Evolutionary conservation across 805 yeast genomes (phyloP).

Genomic region (Wickerhamomyces bisporus): DNA sequence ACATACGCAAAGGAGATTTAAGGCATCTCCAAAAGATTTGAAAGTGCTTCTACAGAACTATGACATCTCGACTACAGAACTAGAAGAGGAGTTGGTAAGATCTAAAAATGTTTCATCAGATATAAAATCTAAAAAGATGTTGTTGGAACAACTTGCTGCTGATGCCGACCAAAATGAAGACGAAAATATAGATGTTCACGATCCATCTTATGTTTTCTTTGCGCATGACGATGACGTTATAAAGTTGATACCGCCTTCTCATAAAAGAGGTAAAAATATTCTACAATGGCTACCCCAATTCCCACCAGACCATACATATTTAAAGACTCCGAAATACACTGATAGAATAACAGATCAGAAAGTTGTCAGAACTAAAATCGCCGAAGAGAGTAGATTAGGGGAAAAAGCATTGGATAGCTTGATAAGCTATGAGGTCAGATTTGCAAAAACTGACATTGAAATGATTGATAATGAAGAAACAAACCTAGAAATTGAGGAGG

Average conservation of each 20-base stretch:
- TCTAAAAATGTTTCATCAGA: constrained; percentile 18
- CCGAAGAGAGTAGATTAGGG: constrained; percentile 75
- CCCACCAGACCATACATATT: constrained; percentile 93
- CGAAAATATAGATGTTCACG: constrained; percentile 30
- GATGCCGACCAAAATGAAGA: not conserved
- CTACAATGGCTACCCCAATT: constrained; percentile 80
- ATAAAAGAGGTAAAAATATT: constrained; percentile 38
- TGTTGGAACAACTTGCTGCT: constrained; percentile 8
- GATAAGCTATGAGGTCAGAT: constrained; percentile 29
- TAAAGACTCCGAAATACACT: constrained; percentile 65
- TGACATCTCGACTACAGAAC: constrained; percentile 32
- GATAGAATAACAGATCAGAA: constrained; percentile 64
- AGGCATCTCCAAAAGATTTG: constrained; percentile 50
- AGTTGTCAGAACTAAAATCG: constrained; percentile 62
- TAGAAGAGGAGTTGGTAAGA: constrained; percentile 32
- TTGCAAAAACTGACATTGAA: constrained; percentile 4
- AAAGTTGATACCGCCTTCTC: constrained; percentile 49
- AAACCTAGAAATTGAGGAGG: constrained; percentile 9
- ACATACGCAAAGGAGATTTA: constrained; percentile 54
- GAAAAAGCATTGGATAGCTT: constrained; percentile 70
- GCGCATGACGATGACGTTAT: constrained; percentile 46
- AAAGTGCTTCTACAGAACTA: constrained; percentile 39
- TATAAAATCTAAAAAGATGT: constrained; percentile 12
- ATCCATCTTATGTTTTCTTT: constrained; percentile 49
- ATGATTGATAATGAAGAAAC: constrained; percentile 1